Conservation (phyloP, 495 filamentous ascomycete species). For the Penicillium steckii region DNA sequence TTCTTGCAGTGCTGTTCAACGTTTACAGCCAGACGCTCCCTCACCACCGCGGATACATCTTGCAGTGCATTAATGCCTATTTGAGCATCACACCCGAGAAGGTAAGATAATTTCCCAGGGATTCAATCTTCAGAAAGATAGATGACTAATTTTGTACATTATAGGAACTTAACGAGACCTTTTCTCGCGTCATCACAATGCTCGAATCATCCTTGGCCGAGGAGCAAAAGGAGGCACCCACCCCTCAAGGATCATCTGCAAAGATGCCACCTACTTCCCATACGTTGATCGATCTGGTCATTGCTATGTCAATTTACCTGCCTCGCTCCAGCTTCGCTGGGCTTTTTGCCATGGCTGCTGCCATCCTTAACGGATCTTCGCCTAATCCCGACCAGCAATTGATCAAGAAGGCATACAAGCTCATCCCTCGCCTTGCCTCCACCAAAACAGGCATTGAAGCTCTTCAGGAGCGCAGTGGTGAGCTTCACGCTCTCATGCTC, state of each 20-base stretch:
- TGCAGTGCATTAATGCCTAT: conserved; percentile 91
- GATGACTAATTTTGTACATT: conserved; percentile 1
- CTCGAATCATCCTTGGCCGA: conserved; percentile 66
- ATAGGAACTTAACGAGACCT: conserved; percentile 81
- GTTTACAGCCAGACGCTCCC: conserved; percentile 95
- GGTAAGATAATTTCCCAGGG: conserved; percentile 30
- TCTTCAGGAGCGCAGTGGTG: conserved; percentile 65
- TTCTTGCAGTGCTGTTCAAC: conserved; percentile 94
- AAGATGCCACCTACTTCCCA: conserved; percentile 91
- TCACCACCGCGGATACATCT: conserved; percentile 82
- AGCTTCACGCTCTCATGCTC: conserved; percentile 78
- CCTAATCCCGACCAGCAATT: conserved; percentile 72
- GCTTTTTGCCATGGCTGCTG: conserved; percentile 79
- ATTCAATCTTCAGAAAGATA: background rate
- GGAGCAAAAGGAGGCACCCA: conserved; percentile 50
- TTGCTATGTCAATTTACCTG: conserved; percentile 91
- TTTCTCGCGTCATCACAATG: conserved; percentile 78
- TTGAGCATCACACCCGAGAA: conserved; percentile 78
- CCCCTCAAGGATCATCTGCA: conserved; percentile 58
- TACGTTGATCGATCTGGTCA: conserved; percentile 92
- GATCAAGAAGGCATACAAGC: conserved; percentile 99
- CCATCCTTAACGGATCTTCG: conserved; percentile 64
- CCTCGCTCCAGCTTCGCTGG: conserved; percentile 75
- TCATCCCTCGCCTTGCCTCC: conserved; percentile 83
- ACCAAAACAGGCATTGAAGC: conserved; percentile 71